Base-by-base conservation (phyloP, 2,329 filamentous ascomycete genomes). In the Coniella vitis region DNA sequence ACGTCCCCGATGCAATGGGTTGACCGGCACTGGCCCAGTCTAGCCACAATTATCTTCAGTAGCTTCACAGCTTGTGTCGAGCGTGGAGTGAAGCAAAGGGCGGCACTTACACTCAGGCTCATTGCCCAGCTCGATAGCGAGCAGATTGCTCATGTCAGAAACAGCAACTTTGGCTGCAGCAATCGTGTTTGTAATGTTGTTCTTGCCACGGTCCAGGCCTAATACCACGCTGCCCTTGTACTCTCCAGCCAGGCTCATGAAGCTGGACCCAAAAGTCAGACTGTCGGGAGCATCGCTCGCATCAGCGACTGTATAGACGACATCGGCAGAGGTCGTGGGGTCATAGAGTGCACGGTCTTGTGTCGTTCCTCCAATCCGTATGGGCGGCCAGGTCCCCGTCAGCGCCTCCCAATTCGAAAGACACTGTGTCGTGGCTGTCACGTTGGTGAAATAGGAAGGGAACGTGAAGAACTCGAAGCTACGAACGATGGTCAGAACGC, bases 331-430 rank as follows among this genome's bases (percentile, higher is more conserved):
- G 0, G 66, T 69, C 1, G 61, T 57, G 1, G 74, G 55, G 57
- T 79, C 70, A 53, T 73, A 79, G 2, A 63, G 69, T 1, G 76
- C 76, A 4, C 76, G 70, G 54, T 79, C 76, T 65, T 79, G 75
- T 1, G 76, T 79, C 0, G 76, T 80, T 2, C 76, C 76, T n/a
- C 77, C 77, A 47, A 80, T 78, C 44, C 76, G 66, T 39, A 79
- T 68, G 0, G 75, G 75, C 7, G 76, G 75, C 70, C 71, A 76
- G 10, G 62, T 65, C 2, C 75, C 76, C 0, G 69, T 73, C 41
- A 78, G 51, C 12, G 69, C 63, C 52, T 71, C 69, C 55, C 76
- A 69, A 55, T 79, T 79, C 20, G 69, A 58, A 5, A 80, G 63
- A 52, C 77, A 80, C 54, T 71, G 69, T 0, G 61, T 65, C 0